phyloP scores from a whole-genome alignment of 371 early-diverging fungal genomes.

The Lichtheimia ramosa region DNA sequence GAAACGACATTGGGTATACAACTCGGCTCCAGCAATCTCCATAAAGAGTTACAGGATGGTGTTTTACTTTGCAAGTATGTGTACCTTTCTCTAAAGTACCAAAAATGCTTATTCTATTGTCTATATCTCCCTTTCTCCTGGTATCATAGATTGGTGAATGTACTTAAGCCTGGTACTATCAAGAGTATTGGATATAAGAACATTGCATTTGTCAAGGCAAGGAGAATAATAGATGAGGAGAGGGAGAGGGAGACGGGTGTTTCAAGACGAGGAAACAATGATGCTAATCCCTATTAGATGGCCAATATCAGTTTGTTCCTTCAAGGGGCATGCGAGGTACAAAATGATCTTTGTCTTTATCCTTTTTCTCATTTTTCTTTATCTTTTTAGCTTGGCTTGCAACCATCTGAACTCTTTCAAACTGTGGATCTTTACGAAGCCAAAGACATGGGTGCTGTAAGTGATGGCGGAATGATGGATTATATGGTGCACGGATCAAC shows the following conservation, averaged over 20 bases:
- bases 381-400: slow-evolving; percentile 55
- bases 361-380: background rate
- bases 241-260: background rate
- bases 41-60: slow-evolving; percentile 53
- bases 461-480: background rate
- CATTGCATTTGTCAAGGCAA: slow-evolving; percentile 72
- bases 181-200: slow-evolving; percentile 59
- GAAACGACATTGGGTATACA: slow-evolving; percentile 22
- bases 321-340: slow-evolving; percentile 55
- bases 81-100: background rate
- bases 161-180: slow-evolving; percentile 64
- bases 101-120: background rate
- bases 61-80: slow-evolving; percentile 70
- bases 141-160: slow-evolving; percentile 60
- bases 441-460: slow-evolving; percentile 78
- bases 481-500: background rate
- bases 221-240: background rate
- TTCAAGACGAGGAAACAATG: too few species aligned
- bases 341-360: background rate
- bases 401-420: slow-evolving; percentile 81
- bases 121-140: too few species aligned
- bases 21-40: slow-evolving; percentile 28
- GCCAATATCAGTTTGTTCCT: slow-evolving; percentile 77
- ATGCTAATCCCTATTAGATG: slow-evolving; percentile 54
- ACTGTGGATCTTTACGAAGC: slow-evolving; percentile 90